These are phyloP conservation scores for Fusarium phyllophilum DNA, from an alignment of 2,329 filamentous ascomycete genomes.

Conservation along the genomic window DNA sequence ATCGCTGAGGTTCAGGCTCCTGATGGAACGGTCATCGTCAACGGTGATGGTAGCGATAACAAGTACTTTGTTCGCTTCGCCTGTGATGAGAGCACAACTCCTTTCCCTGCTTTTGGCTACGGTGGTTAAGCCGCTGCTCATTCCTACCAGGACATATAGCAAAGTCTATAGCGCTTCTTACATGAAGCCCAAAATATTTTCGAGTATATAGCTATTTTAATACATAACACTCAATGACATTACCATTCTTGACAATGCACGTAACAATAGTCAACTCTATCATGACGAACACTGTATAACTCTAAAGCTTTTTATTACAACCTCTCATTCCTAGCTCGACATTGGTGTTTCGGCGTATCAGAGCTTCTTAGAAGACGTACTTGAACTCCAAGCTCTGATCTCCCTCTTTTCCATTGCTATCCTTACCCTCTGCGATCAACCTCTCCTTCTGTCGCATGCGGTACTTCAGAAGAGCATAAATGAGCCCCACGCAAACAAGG, in stretches of 20 bases:
- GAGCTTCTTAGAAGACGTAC: slow-evolving; percentile 41
- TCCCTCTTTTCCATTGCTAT: slow-evolving; percentile 31
- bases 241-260: background rate
- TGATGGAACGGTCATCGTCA: background rate
- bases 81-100: background rate
- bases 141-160: background rate
- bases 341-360: fast-evolving
- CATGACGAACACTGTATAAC: background rate
- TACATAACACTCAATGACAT: background rate
- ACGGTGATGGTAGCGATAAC: slow-evolving; percentile 1
- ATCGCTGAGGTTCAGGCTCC: slow-evolving; percentile 8
- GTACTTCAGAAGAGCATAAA: slow-evolving; percentile 43
- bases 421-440: slow-evolving; percentile 35
- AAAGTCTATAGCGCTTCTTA: background rate
- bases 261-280: fast-evolving
- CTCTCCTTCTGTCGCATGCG: slow-evolving; percentile 44
- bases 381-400: slow-evolving; percentile 28
- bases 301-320: too few species aligned
- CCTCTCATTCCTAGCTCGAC: fast-evolving
- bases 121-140: background rate
- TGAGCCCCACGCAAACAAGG: slow-evolving; percentile 37
- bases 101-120: background rate
- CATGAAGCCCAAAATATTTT: background rate
- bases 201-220: background rate
- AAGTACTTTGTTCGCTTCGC: slow-evolving; percentile 3